A percentile compares a stretch with the other conserved stretches of the same genome.
phyloP scores from a whole-genome alignment of 441 rosid genomes.

The Dalechampia spathulata region DNA sequence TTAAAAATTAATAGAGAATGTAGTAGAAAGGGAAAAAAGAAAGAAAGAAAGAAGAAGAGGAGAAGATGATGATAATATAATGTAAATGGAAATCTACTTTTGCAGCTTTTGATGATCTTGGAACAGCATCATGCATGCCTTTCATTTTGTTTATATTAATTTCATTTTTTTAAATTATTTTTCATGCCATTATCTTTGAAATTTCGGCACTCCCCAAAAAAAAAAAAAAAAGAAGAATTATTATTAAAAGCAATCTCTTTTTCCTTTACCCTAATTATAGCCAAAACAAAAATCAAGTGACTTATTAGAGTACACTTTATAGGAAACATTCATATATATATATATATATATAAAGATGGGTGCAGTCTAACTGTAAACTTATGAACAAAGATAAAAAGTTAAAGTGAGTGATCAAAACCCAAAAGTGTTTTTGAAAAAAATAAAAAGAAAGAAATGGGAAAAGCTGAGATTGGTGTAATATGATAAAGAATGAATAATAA shows the following conservation, averaged over 20 bases:
- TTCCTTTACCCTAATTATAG: slow-evolving; percentile 14
- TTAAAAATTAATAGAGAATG: too few relatives aligned
- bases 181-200: background rate
- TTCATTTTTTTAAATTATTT: too few relatives aligned
- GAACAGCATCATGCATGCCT: slow-evolving; percentile 21
- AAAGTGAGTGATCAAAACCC: background rate
- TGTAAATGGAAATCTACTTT: slow-evolving; percentile 37
- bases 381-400: slow-evolving; percentile 12
- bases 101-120: slow-evolving; percentile 44
- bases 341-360: slow-evolving; percentile 32
- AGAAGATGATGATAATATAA: too few relatives aligned
- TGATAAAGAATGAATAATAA: too few relatives aligned
- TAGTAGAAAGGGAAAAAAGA: too few relatives aligned
- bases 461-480: too few relatives aligned
- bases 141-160: slow-evolving; percentile 22
- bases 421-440: slow-evolving; percentile 21
- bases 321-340: slow-evolving; percentile 8
- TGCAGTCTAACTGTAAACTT: slow-evolving; percentile 32
- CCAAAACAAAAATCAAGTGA: slow-evolving; percentile 18
- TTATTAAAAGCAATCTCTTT: slow-evolving; percentile 17
- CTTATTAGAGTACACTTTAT: slow-evolving; percentile 17
- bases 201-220: slow-evolving; percentile 23
- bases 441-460: too few relatives aligned
- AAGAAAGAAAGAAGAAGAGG: too few relatives aligned
- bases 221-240: slow-evolving; percentile 16